Base-by-base conservation (phyloP, 2,329 filamentous ascomycete genomes). In the Metarhizium anisopliae region DNA sequence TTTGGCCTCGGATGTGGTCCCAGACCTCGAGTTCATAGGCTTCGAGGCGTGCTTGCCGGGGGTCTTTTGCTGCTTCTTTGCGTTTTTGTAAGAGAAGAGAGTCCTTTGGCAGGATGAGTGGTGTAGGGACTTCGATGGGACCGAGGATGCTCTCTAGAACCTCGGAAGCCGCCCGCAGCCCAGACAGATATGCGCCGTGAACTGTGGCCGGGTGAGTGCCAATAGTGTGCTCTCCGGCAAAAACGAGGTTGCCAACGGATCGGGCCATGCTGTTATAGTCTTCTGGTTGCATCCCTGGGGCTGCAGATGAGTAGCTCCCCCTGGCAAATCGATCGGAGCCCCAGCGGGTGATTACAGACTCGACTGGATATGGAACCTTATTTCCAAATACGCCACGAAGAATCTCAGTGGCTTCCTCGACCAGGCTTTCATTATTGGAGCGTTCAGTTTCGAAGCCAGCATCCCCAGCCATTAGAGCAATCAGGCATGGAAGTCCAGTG, bases 201-300 rank as follows among this genome's bases (percentile, higher is more conserved):
- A 99, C 94, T 2, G 94, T 99, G 36, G 95, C 94, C 13, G 95
- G 94, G 67, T 99, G 92, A 0, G 91, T 96, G 50, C 90, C 91
- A 63, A 89, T 96, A 1, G 95, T 99, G 58, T 96, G 94, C 71
- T 99, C 94, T 51, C 94, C 94, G 16, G 93, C 94, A 70, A 99
- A 99, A 71, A 93, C 90, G 8, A 99, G 76, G 60, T 95, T 95
- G 36, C 90, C 92, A 36, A 96, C 78, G 1, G 88, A 77, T 51
- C 82, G 81, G 2, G 94, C 90, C 89, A 99, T 96, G 36, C 84
- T 77, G 68, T 97, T 90, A 71, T 99, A 99, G 68, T 99, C 94
- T 53, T 91, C 88, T 2, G 88, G 82, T 53, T 84, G 80, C 71
- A 96, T 93, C 50, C 84, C 79, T 6, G 91, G 86, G 0, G 89